These are phyloP conservation scores for Vitis rupestris DNA, from an alignment of 164 flowering plant genomes.

Conservation along the genomic window DNA sequence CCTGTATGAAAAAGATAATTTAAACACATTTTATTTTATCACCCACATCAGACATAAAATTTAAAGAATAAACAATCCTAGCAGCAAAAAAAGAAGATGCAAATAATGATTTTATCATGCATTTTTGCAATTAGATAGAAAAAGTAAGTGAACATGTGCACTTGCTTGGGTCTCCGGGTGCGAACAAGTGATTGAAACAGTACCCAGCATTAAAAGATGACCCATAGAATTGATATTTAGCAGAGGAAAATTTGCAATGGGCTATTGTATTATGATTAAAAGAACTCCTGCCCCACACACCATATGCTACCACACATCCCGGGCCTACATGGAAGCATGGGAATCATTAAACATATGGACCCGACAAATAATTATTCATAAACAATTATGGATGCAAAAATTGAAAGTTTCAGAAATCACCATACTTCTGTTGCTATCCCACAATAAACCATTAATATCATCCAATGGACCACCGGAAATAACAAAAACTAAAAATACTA, in stretches of 20 bases:
- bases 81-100: no score
- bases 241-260: not conserved
- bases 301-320: conserved; percentile 23
- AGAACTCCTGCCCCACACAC: conserved; percentile 10
- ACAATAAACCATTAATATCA: not conserved
- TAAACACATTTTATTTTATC: no score
- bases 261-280: not conserved
- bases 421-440: conserved; percentile 11
- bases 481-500: not conserved
- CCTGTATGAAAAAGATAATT: no score
- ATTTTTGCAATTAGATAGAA: no score
- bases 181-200: not conserved
- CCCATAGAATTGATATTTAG: conserved; percentile 16
- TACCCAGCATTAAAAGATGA: conserved; percentile 1
- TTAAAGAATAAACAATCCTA: no score
- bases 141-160: no score
- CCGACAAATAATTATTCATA: conserved; percentile 14
- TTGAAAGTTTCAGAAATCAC: conserved; percentile 4
- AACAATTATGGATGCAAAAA: not conserved
- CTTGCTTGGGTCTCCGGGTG: no score
- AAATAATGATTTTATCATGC: no score
- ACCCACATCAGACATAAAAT: no score
- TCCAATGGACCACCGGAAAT: not conserved
- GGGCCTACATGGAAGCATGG: conserved; percentile 17
- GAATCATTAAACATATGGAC: conserved; percentile 23